Base-by-base conservation (phyloP, 345 rosid species). In the Arabidopsis arenosa region DNA sequence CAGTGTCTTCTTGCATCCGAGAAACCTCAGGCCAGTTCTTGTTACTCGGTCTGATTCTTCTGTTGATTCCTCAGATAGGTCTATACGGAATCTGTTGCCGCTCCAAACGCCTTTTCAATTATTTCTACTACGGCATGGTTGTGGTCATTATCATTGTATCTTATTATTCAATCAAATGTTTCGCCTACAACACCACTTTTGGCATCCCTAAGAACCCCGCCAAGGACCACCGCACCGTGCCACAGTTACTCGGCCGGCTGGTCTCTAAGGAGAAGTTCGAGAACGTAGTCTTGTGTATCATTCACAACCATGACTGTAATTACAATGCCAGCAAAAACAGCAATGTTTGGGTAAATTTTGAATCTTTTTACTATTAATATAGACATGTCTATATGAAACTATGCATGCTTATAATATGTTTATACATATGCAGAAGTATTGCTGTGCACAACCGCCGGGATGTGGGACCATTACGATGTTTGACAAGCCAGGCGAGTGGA, bases 281-380 rank as follows among this genome's bases (percentile, higher is more conserved):
- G n/a, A 39, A 3, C 10, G 60, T 61, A 3, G 49, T 60, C 9
- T 4, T 0, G 9, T 72, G 76, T 62, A 72, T 62, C 53, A 40
- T 52, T 52, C 54, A 72, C 4, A 72, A 51, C 15, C 69, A 62
- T 74, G 78, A 64, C 52, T 74, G 77, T 55, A 64, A 74, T 54
- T 53, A 33, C 26, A 74, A 64, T 41, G 77, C 47, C 70, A 74
- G 77, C 57, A 43, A 55, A 36, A 64, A 65, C 72, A 74, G 78
- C 56, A 54, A 65, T 23, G 78, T 74, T 65, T 74, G 78, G 72
- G 78, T 65, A 35, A 15, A 56, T 63, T 53, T 62, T 8, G 2
- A 7, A 69, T 32, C 43, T 55, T 53, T 53, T 43, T 57, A 41
- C 40, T 39, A 66, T 18, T 5, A 30, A 13, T 30, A 13, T 3